These are phyloP conservation scores for Rhodotorula sp. DNA, from an alignment of 1,284 basidiomycete genomes.

Conservation along the genomic window DNA sequence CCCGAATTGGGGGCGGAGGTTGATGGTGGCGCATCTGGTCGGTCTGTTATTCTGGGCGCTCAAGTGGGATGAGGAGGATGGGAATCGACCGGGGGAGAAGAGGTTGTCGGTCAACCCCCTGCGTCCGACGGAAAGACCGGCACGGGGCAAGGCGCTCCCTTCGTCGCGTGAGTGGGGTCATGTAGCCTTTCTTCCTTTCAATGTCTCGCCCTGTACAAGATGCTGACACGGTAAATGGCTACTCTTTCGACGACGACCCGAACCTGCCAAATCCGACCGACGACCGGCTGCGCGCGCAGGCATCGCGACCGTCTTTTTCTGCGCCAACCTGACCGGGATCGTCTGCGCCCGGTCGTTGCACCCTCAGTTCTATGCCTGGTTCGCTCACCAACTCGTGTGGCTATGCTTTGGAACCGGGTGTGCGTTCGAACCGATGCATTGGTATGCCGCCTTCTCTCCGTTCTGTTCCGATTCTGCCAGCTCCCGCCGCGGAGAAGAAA, in stretches of 20 bases:
- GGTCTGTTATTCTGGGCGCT: constrained; percentile 66
- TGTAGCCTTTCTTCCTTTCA: neutral
- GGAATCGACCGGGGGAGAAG: constrained; percentile 58
- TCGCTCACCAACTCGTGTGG: constrained; percentile 61
- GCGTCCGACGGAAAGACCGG: constrained; percentile 41
- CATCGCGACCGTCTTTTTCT: constrained; percentile 76
- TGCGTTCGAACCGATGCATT: constrained; percentile 51
- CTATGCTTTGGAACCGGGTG: neutral
- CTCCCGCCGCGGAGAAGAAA: neutral
- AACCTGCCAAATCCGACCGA: neutral
- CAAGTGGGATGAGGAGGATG: constrained; percentile 50
- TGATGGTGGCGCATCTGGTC: constrained; percentile 67
- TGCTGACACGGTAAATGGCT: neutral
- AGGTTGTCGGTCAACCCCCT: constrained; percentile 57
- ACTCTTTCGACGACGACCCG: too few species aligned
- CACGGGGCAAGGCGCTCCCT: neutral
- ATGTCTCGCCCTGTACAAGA: neutral
- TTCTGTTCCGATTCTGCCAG: constrained; percentile 10
- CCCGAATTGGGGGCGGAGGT: constrained; percentile 48
- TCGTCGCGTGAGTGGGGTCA: constrained; percentile 15
- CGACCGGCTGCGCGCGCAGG: constrained; percentile 55
- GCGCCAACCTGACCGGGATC: constrained; percentile 88
- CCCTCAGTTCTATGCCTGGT: constrained; percentile 99
- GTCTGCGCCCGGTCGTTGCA: constrained; percentile 91
- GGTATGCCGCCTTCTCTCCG: constrained; percentile 54